Conservation (phyloP, 345 rosid genomes). For the Ceriops decandra region DNA sequence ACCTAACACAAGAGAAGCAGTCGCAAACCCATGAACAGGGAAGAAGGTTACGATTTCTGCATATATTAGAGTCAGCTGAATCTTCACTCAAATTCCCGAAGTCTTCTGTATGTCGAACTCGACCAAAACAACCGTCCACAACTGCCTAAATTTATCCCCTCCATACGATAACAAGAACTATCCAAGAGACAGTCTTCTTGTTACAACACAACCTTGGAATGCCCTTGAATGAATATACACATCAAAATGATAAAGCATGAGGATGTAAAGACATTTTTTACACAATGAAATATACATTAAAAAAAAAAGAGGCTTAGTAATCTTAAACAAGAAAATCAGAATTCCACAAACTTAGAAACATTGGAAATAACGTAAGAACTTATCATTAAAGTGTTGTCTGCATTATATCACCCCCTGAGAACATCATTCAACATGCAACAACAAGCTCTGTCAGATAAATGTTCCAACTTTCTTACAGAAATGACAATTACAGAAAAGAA, state of each 20-base stretch:
- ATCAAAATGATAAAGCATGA: too few relatives aligned
- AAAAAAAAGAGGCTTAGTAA: too few relatives aligned
- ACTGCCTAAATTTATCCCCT: not conserved
- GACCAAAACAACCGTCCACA: too few relatives aligned
- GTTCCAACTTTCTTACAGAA: too few relatives aligned
- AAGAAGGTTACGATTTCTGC: not conserved
- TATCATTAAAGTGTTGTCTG: conserved; percentile 47
- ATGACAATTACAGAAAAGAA: not conserved
- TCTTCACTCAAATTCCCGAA: too few relatives aligned
- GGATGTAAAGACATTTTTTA: too few relatives aligned
- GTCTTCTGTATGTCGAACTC: too few relatives aligned
- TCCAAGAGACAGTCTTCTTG: not conserved
- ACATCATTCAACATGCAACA: not conserved
- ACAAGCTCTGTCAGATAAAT: too few relatives aligned
- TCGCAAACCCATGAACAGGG: not conserved
- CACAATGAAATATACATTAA: not conserved
- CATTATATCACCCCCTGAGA: conserved; percentile 75
- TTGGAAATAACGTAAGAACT: too few relatives aligned
- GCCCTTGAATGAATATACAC: not conserved
- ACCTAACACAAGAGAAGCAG: not conserved
- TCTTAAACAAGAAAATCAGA: too few relatives aligned
- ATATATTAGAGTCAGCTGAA: not conserved
- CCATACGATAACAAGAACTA: not conserved
- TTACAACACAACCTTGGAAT: too few relatives aligned
- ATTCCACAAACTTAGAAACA: too few relatives aligned